Percentiles rank a stretch among this genome's conserved stretches.
Conservation (phyloP, 1,139 yeast species). For the Scheffersomyces stambukii region DNA sequence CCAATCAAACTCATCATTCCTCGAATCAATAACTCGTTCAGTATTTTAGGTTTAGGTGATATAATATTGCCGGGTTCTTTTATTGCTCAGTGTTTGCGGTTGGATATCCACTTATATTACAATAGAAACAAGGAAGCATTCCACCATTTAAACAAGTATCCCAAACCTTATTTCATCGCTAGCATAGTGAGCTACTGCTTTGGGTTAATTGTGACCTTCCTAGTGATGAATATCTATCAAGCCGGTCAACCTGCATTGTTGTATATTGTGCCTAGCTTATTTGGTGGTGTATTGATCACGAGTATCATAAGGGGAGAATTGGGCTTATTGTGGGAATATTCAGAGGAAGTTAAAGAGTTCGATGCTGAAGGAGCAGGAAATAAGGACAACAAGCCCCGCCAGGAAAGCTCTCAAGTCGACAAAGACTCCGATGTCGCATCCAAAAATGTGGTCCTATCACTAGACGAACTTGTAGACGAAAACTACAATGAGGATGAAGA, state of each 20-base stretch:
- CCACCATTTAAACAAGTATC: constrained; percentile 35
- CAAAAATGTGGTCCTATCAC: constrained; percentile 6
- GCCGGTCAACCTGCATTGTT: constrained; percentile 66
- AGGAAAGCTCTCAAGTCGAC: constrained; percentile 8
- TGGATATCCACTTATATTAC: constrained; percentile 42
- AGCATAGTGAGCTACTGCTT: constrained; percentile 41
- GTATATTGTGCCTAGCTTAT: constrained; percentile 50
- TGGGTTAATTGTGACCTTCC: constrained; percentile 42
- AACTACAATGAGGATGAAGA: constrained; percentile 11
- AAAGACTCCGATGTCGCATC: constrained; percentile 6
- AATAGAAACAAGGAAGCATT: constrained; percentile 16
- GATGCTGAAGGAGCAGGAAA: constrained; percentile 16
- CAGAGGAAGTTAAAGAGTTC: constrained; percentile 17
- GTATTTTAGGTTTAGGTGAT: constrained; percentile 56
- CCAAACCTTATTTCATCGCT: constrained; percentile 42
- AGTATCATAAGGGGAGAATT: constrained; percentile 33
- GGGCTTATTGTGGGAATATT: constrained; percentile 25
- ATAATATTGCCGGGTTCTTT: constrained; percentile 55
- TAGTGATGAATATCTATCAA: constrained; percentile 31
- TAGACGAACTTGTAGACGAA: constrained; percentile 4
- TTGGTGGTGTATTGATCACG: constrained; percentile 5
- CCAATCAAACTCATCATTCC: constrained; percentile 59
- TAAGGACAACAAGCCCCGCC: constrained; percentile 13
- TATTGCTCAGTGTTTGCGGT: constrained; percentile 46
- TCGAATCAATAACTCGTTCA: constrained; percentile 9